Evolutionary conservation across 257 asterid species (phyloP).

Genomic region (Gentiana dahurica): DNA sequence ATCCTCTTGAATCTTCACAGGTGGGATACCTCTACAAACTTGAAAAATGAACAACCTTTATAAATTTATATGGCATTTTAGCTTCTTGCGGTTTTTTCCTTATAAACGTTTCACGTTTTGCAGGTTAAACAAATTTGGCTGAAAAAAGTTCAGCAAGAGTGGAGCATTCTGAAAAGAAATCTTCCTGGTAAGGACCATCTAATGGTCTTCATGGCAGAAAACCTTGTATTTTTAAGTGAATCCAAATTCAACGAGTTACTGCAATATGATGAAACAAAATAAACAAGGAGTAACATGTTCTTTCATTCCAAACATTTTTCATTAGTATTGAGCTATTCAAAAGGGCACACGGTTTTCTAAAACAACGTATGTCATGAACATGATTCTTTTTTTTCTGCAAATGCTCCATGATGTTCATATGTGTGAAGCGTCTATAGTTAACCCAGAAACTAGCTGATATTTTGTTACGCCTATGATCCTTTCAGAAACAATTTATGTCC

Average conservation of each 20-base stretch:
- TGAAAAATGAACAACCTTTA: neutral
- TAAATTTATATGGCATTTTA: neutral
- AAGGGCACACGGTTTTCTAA: too few relatives aligned
- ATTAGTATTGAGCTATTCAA: too few relatives aligned
- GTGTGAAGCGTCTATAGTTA: neutral
- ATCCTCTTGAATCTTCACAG: slow-evolving; percentile 35
- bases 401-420: too few relatives aligned
- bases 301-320: too few relatives aligned
- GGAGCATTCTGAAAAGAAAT: slow-evolving; percentile 75
- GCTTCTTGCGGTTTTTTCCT: neutral
- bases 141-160: slow-evolving; percentile 80
- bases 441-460: neutral
- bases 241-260: too few relatives aligned
- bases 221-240: too few relatives aligned
- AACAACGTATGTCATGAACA: too few relatives aligned
- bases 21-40: slow-evolving; percentile 14
- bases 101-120: neutral
- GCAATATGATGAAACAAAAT: too few relatives aligned
- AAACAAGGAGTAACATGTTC: too few relatives aligned
- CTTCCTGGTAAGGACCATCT: slow-evolving; percentile 69
- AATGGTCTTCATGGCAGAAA: too few relatives aligned
- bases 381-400: too few relatives aligned
- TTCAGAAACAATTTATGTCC: slow-evolving; percentile 69
- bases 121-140: slow-evolving; percentile 71
- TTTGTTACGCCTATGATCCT: neutral